Percentiles rank a stretch among this genome's conserved stretches.
These are phyloP conservation scores for Thecaphora thlaspeos DNA, from an alignment of 1,284 basidiomycete genomes.

Conservation along the genomic window DNA sequence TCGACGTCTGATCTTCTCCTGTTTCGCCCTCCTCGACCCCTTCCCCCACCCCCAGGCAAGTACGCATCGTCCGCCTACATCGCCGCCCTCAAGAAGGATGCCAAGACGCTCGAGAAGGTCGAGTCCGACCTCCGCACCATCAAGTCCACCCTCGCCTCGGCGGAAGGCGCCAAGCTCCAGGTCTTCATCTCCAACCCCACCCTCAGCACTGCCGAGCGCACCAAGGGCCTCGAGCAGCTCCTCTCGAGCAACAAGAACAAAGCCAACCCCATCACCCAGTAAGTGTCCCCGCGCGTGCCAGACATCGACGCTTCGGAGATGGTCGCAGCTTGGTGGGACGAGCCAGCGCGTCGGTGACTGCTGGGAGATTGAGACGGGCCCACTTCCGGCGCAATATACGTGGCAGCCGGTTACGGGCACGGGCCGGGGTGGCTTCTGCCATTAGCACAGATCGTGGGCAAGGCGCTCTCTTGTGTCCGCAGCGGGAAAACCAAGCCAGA, in stretches of 20 bases:
- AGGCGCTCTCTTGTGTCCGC: no score
- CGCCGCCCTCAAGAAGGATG: slow-evolving; percentile 77
- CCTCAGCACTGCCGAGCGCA: slow-evolving; percentile 75
- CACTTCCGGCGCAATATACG: no score
- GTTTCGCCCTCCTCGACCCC: neutral
- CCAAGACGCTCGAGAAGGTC: slow-evolving; percentile 56
- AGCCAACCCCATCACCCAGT: slow-evolving; percentile 54
- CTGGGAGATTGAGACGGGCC: no score
- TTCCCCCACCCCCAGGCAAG: slow-evolving; percentile 67
- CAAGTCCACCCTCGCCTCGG: slow-evolving; percentile 44
- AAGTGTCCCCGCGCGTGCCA: slow-evolving; percentile 21
- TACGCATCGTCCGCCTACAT: slow-evolving; percentile 93
- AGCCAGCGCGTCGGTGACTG: no score
- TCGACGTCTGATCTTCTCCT: no score
- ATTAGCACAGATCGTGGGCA: no score
- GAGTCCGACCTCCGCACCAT: slow-evolving; percentile 68
- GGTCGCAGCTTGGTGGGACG: no score
- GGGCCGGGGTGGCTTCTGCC: no score
- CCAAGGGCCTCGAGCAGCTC: slow-evolving; percentile 69
- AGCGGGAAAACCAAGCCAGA: no score
- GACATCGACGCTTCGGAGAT: no score
- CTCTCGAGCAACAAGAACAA: slow-evolving; percentile 59
- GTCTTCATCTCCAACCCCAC: slow-evolving; percentile 84
- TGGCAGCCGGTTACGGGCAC: no score
- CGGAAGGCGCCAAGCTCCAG: slow-evolving; percentile 64